Conservation (phyloP, 805 yeast genomes). For the Yarrowia sp. region DNA sequence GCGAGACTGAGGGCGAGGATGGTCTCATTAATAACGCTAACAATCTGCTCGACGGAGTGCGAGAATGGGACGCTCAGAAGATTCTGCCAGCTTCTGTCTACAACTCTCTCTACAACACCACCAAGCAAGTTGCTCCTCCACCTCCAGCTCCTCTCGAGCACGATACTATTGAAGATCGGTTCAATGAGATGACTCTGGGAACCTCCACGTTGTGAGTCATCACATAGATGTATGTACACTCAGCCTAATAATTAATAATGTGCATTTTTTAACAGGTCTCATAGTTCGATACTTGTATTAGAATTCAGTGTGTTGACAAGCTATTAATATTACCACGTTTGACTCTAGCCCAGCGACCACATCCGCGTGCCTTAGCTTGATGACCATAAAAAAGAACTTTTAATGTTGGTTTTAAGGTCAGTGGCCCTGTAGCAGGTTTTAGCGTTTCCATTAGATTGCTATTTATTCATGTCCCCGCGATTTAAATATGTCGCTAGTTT, state of each 20-base stretch:
- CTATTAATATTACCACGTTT: not conserved
- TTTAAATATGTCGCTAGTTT: too few relatives aligned
- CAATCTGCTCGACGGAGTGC: slow-evolving; percentile 18
- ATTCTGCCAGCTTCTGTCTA: slow-evolving; percentile 18
- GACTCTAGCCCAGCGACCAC: not conserved
- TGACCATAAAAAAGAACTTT: not conserved
- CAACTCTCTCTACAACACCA: slow-evolving; percentile 23
- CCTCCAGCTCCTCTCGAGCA: slow-evolving; percentile 25
- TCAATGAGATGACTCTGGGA: slow-evolving; percentile 31
- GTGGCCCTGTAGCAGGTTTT: too few relatives aligned
- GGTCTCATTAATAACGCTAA: slow-evolving; percentile 33
- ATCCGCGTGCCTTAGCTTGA: not conserved
- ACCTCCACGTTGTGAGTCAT: slow-evolving; percentile 5
- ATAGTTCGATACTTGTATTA: too few relatives aligned
- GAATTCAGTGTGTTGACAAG: too few relatives aligned
- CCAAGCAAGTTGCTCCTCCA: slow-evolving; percentile 12
- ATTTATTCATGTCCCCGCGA: not conserved
- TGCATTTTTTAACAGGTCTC: not conserved
- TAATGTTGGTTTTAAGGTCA: too few relatives aligned
- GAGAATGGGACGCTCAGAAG: slow-evolving; percentile 31
- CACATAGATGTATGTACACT: not conserved
- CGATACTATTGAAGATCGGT: slow-evolving; percentile 39
- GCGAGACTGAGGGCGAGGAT: slow-evolving; percentile 29
- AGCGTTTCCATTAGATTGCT: not conserved
- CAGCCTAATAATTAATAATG: not conserved